Base-by-base conservation (phyloP, 495 filamentous ascomycete species). In the Xylaria palmicola region DNA sequence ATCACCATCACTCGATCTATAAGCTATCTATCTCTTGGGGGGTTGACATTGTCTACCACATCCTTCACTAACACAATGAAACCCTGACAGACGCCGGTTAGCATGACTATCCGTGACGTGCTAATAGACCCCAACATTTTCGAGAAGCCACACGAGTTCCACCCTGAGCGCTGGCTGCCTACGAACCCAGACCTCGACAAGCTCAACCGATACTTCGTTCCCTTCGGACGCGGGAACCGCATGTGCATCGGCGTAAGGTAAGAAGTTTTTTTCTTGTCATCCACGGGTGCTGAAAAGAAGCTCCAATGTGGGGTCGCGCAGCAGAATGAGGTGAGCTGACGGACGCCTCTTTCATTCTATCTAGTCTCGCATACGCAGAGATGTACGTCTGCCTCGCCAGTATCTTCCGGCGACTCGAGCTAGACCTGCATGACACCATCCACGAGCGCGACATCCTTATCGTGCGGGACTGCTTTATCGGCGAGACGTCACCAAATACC, bases 211-310 rank as follows among this genome's bases (percentile, higher is more conserved):
- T 77, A 68, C 60, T 68, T 77, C 12, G 73, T 81, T 4, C 70
- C 69, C 12, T 83, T 80, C 54, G 65, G 71, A 8, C 75, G 74
- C 19, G 80, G 80, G 6, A 73, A 60, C 27, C 70, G 80, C 29
- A 70, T 66, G 24, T 83, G 80, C 60, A 12, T 77, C 0, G 79
- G 77, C 0, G 66, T 75, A 32, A 75, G 76, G 76, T 79, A 67
- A 30, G 71, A n/a, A n/a, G n/a, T n/a, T n/a, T n/a, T n/a, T n/a
- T n/a, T n/a, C n/a, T n/a, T n/a, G n/a, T n/a, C n/a, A n/a, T n/a
- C n/a, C n/a, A n/a, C n/a, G n/a, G n/a, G n/a, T n/a, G n/a, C n/a
- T n/a, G n/a, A n/a, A n/a, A n/a, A n/a, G n/a, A n/a, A n/a, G n/a
- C n/a, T n/a, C n/a, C n/a, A n/a, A n/a, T n/a, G n/a, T n/a, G n/a